These are phyloP conservation scores for Rhododendron ovatum DNA, from an alignment of 148 eudicot genomes.

Conservation along the genomic window DNA sequence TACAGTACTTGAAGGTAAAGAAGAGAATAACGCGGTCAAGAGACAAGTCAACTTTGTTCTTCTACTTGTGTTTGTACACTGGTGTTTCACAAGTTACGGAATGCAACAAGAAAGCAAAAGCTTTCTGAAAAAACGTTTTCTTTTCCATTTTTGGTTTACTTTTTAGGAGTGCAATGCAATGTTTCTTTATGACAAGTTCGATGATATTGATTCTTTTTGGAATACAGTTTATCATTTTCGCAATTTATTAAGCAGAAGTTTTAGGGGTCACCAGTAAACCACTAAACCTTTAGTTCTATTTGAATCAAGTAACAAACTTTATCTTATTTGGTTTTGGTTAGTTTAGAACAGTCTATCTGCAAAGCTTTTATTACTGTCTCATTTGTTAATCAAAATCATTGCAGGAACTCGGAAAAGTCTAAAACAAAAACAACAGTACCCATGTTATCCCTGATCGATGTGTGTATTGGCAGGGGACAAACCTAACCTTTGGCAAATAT, in stretches of 20 bases:
- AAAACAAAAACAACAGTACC: too few relatives aligned
- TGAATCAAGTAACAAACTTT: neutral
- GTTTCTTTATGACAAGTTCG: neutral
- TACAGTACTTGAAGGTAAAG: too few relatives aligned
- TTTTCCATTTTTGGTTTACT: too few relatives aligned
- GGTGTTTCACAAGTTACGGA: neutral
- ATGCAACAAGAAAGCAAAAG: too few relatives aligned
- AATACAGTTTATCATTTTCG: neutral
- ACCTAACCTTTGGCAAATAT: too few relatives aligned
- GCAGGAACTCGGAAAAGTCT: too few relatives aligned
- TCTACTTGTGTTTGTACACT: neutral
- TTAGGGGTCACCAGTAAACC: neutral
- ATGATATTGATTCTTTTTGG: neutral
- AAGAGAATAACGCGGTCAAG: too few relatives aligned
- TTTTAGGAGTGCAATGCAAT: too few relatives aligned
- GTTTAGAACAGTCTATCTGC: neutral
- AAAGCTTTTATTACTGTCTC: neutral
- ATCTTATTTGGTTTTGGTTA: neutral
- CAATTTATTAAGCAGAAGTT: neutral
- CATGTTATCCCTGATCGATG: too few relatives aligned
- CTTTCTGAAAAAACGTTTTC: too few relatives aligned
- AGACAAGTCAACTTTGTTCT: too few relatives aligned
- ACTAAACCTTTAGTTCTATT: neutral
- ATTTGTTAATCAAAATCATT: neutral
- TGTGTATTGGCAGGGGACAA: too few relatives aligned